Evolutionary conservation across 176 grass and related monocot genomes (phyloP).

Genomic region (Zea luxurians): DNA sequence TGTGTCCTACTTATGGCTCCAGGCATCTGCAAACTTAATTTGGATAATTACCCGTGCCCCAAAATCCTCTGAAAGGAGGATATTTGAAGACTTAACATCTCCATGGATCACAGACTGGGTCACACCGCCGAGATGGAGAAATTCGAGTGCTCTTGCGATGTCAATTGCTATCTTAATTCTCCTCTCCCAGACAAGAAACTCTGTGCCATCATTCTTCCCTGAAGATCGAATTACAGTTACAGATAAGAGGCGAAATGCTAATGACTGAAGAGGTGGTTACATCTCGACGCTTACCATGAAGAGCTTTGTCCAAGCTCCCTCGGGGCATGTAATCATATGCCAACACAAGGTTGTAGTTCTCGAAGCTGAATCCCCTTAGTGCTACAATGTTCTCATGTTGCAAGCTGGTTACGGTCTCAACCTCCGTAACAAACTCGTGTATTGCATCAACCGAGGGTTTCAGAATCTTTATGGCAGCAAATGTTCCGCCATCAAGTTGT

Average conservation of each 20-base stretch:
- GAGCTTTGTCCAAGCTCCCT: constrained; percentile 85
- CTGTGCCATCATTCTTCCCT: constrained; percentile 56
- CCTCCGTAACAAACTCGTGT: constrained; percentile 73
- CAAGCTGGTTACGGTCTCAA: constrained; percentile 70
- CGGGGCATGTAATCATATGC: constrained; percentile 80
- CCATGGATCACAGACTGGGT: constrained; percentile 73
- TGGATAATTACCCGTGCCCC: constrained; percentile 67
- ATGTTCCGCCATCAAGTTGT: constrained; percentile 47
- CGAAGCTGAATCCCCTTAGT: constrained; percentile 76
- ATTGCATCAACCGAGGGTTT: constrained; percentile 76
- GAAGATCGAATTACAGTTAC: constrained; percentile 29
- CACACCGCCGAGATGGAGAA: constrained; percentile 64
- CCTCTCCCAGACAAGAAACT: constrained; percentile 65
- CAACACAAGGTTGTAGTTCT: constrained; percentile 81
- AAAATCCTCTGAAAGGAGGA: constrained; percentile 83
- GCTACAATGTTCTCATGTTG: constrained; percentile 80
- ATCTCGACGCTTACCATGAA: constrained; percentile 62
- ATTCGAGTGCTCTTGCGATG: constrained; percentile 79
- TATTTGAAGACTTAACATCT: constrained; percentile 97
- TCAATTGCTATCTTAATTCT: constrained; percentile 76
- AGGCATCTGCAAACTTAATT: constrained; percentile 24
- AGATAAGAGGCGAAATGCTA: constrained; percentile 5
- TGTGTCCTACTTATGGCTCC: not conserved
- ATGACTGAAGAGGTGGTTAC: not conserved
- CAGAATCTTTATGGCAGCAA: constrained; percentile 78